Base-by-base conservation (phyloP, 1,139 yeast species). In the Komagataea norvegica region DNA sequence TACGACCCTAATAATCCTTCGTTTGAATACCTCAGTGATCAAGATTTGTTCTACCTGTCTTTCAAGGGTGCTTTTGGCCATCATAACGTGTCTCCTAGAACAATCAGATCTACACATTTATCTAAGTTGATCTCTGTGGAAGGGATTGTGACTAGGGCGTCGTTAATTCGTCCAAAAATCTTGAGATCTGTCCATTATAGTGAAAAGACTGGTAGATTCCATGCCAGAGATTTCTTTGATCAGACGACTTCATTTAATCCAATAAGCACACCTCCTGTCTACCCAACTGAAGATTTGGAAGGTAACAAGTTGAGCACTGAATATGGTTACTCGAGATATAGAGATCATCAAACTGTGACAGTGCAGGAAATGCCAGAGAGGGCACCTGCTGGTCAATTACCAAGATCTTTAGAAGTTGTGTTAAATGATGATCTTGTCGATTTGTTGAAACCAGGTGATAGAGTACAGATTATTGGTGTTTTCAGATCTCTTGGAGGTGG, bases 351-450 rank as follows among this genome's bases (percentile, higher is more conserved):
- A 63, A 84, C 88, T 31, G 74, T 91, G 25, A 79, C 96, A 0
- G 83, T 91, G 26, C 99, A 91, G 62, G 99, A 91, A 65, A 86
- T 93, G 91, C 99, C 98, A 1, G 99, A 91, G 64, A 74, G 83
- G 49, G 96, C 98, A 0, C 98, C 98, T 14, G 95, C 97, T 1
- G 98, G 99, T 43, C 98, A 91, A 62, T 70, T 91, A 46, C 98
- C 99, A 29, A 72, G 98, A 50, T 81, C 95, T 2, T 76, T 91
- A 28, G 98, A 91, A 57, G 84, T 91, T 26, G 75, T 91, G 17
- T 67, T 93, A 56, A 96, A 91, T 59, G 97, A 89, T 55, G 98
- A 91, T 59, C 70, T 91, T 48, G 98, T 91, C 2, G 99, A 91
- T 57, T 65, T 67, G 40, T 85, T 88, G 33, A 91, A 91, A 60